Conservation (phyloP, 2,329 filamentous ascomycete genomes). For the Tolypocladium inflatum region DNA sequence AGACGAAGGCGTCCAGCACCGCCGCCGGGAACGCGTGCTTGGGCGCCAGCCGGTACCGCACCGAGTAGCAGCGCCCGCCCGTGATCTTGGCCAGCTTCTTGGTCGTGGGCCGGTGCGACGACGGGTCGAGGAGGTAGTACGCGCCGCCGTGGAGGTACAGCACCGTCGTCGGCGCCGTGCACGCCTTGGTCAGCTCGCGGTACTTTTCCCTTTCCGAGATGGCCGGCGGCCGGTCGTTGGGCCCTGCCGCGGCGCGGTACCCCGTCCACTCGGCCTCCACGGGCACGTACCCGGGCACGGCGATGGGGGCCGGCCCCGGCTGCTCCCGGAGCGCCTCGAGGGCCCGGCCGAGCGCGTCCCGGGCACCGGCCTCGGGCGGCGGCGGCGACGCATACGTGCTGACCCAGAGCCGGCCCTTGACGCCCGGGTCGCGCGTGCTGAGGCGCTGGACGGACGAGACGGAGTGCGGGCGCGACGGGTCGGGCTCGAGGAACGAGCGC, state of each 20-base stretch:
- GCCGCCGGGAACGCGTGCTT: conserved; percentile 67
- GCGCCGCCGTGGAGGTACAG: conserved; percentile 72
- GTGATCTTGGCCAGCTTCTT: conserved; percentile 56
- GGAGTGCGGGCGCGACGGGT: conserved; percentile 30
- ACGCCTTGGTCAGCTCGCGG: conserved; percentile 56
- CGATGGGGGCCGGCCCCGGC: conserved; percentile 6
- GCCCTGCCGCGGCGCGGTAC: conserved; percentile 46
- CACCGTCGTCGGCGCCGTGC: conserved; percentile 50
- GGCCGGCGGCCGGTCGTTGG: conserved; percentile 39
- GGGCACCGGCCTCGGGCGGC: conserved; percentile 45
- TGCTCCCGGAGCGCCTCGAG: conserved; percentile 26
- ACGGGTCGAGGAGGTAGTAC: conserved; percentile 63
- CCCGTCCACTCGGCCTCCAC: conserved; percentile 72
- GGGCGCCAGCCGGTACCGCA: conserved; percentile 67
- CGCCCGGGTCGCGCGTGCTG: conserved; percentile 51
- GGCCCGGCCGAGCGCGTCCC: conserved; percentile 47
- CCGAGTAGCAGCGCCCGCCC: conserved; percentile 58
- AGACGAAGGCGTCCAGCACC: conserved; percentile 60
- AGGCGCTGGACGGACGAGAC: conserved; percentile 54
- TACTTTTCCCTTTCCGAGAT: conserved; percentile 58
- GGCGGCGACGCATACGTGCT: conserved; percentile 56
- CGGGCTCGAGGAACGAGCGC: conserved; percentile 47
- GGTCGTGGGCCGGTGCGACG: conserved; percentile 49
- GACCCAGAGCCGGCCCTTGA: conserved; percentile 78
- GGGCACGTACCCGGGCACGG: conserved; percentile 41